Evolutionary conservation across 306 rosid species (phyloP).

Genomic region (Parietaria judaica): DNA sequence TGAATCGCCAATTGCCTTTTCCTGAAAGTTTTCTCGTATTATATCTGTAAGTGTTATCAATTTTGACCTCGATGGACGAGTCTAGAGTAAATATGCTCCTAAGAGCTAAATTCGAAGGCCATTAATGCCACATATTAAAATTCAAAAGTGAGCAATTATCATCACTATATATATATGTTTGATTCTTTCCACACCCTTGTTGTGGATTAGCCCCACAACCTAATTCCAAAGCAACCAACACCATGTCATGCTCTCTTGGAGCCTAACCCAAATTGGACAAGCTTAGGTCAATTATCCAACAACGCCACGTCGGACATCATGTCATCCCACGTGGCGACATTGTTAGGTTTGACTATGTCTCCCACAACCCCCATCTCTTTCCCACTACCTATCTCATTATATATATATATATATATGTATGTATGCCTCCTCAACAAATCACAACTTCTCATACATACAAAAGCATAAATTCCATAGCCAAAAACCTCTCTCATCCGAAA

Average conservation of each 20-base stretch:
- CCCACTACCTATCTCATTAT: not conserved
- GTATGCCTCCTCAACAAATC: not conserved
- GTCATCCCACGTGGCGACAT: constrained; percentile 28
- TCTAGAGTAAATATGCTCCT: too few species aligned
- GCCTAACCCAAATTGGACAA: not conserved
- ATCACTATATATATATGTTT: not conserved
- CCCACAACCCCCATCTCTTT: not conserved
- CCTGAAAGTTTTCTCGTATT: too few species aligned
- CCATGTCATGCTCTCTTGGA: constrained; percentile 7
- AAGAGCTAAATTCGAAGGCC: too few species aligned
- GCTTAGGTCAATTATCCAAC: constrained; percentile 18
- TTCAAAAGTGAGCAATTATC: not conserved
- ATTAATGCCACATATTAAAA: too few species aligned
- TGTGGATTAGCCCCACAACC: not conserved
- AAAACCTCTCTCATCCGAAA: constrained; percentile 3
- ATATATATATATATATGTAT: not conserved
- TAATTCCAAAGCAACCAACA: constrained; percentile 10
- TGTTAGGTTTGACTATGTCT: constrained; percentile 36
- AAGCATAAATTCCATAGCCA: not conserved
- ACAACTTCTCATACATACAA: constrained; percentile 2
- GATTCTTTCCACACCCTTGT: constrained; percentile 11
- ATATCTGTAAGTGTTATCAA: too few species aligned
- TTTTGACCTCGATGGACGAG: too few species aligned
- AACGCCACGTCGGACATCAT: constrained; percentile 29
- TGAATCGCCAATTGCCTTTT: too few species aligned